A percentile compares a stretch with the other conserved stretches of the same genome.
Evolutionary conservation across 228 moss, liverwort and hornwort species (phyloP).

Genomic region (Sphagnum magellanicum): DNA sequence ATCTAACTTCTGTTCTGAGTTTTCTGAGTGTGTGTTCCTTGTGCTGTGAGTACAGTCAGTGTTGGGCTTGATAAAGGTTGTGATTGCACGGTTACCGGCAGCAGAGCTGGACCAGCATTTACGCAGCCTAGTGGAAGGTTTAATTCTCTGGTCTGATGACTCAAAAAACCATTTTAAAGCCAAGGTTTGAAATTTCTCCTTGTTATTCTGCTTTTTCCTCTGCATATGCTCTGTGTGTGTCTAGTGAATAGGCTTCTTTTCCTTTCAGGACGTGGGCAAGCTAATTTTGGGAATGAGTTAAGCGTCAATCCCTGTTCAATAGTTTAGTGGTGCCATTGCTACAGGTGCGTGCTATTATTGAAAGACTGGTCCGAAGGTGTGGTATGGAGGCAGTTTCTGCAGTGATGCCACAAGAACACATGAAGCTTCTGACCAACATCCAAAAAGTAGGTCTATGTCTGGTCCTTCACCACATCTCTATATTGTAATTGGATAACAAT

Average conservation of each 20-base stretch:
- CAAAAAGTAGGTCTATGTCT: conserved; percentile 47
- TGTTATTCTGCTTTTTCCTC: background rate
- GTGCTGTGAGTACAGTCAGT: conserved; percentile 50
- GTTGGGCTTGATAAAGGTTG: conserved; percentile 84
- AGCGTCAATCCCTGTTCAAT: too few relatives aligned
- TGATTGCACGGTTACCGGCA: conserved; percentile 84
- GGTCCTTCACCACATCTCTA: background rate
- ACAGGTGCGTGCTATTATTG: conserved; percentile 74
- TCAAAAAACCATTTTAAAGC: conserved; percentile 98
- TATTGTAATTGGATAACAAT: background rate
- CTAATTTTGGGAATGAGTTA: too few relatives aligned
- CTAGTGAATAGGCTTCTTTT: background rate
- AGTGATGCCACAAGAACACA: conserved; percentile 89
- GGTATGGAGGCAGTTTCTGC: conserved; percentile 79
- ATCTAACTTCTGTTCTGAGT: too few relatives aligned
- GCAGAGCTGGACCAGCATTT: conserved; percentile 70
- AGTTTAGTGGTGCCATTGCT: background rate
- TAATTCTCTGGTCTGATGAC: conserved; percentile 97
- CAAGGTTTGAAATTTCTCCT: conserved; percentile 42
- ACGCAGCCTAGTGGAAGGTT: conserved; percentile 73
- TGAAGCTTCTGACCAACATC: conserved; percentile 96
- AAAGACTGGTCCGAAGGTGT: conserved; percentile 87
- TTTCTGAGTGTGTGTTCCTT: background rate
- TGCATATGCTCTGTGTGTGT: background rate
- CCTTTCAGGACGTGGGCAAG: too few relatives aligned